Percentiles rank a stretch among this genome's conserved stretches.
Conservation (phyloP, 2,329 filamentous ascomycete species). For the Aurifilum marmelostoma region DNA sequence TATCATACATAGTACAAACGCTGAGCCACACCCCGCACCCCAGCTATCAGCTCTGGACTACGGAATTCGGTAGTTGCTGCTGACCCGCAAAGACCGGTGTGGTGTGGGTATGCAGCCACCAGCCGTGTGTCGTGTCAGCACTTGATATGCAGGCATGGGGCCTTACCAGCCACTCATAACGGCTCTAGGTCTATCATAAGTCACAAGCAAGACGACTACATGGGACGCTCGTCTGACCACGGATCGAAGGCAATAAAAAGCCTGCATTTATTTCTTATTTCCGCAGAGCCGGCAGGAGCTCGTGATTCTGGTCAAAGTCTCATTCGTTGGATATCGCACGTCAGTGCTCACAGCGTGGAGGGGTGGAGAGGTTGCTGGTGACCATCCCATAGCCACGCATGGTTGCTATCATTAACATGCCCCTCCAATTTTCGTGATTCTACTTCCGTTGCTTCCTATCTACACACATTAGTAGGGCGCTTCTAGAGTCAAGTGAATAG, state of each 20-base stretch:
- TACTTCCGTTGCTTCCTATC: background rate
- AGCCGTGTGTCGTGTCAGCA: background rate
- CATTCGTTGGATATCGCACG: background rate
- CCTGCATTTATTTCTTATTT: background rate
- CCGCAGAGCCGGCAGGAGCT: background rate
- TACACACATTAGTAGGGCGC: background rate
- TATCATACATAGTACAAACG: background rate
- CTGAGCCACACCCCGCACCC: too few relatives aligned
- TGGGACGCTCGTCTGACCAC: background rate
- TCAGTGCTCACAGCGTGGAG: background rate
- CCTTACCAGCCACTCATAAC: background rate
- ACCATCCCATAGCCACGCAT: background rate
- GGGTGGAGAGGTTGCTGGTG: background rate
- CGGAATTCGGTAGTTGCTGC: constrained; percentile 17
- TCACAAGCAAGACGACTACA: background rate
- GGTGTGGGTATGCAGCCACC: background rate
- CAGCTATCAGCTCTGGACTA: too few relatives aligned
- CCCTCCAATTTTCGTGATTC: too few relatives aligned
- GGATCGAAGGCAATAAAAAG: background rate
- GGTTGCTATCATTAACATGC: background rate
- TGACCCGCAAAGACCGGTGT: background rate
- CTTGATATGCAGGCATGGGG: background rate
- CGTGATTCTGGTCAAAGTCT: background rate
- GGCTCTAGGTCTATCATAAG: background rate
- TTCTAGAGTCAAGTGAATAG: too few relatives aligned